Percentiles rank a stretch among this genome's conserved stretches.
Conservation (phyloP, 2,329 filamentous ascomycete genomes). For the Aspergillus uvarum region DNA sequence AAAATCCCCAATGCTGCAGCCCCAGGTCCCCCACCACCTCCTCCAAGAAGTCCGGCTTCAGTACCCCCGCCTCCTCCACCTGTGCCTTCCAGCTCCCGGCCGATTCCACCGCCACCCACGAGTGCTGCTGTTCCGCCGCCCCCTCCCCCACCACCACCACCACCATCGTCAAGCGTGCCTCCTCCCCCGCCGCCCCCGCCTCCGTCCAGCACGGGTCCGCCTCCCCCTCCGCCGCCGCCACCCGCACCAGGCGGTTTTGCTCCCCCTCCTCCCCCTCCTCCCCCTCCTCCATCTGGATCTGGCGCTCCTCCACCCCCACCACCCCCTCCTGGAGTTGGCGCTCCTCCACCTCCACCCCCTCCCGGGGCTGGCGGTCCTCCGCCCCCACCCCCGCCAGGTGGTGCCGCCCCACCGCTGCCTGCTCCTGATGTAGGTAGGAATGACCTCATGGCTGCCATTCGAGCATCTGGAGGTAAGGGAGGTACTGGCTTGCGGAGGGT, state of each 20-base stretch:
- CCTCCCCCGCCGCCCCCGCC: conserved; percentile 45
- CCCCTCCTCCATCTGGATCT: conserved; percentile 35
- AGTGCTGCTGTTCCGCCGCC: conserved; percentile 50
- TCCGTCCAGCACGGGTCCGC: conserved; percentile 36
- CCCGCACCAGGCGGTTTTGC: conserved; percentile 34
- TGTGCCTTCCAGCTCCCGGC: conserved; percentile 34
- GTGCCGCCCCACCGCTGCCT: conserved; percentile 47
- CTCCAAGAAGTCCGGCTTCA: conserved; percentile 40
- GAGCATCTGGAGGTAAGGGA: conserved; percentile 57
- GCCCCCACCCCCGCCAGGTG: conserved; percentile 38
- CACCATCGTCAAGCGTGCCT: conserved; percentile 30
- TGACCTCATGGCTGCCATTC: conserved; percentile 49
- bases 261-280: conserved; percentile 43
- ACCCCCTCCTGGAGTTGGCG: conserved; percentile 30
- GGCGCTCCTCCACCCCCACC: conserved; percentile 42
- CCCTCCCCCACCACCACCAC: conserved; percentile 48
- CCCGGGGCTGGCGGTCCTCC: conserved; percentile 36
- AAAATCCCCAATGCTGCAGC: conserved; percentile 41
- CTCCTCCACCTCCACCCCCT: conserved; percentile 51
- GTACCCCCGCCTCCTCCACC: conserved; percentile 47
- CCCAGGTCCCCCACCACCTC: conserved; percentile 58
- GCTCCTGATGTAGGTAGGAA: conserved; percentile 40
- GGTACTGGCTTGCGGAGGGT: conserved; percentile 48
- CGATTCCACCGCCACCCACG: conserved; percentile 30
- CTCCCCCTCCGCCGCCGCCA: conserved; percentile 30